Base-by-base conservation (phyloP, 371 early-diverging fungal species). In the Mucor velutinosus region DNA sequence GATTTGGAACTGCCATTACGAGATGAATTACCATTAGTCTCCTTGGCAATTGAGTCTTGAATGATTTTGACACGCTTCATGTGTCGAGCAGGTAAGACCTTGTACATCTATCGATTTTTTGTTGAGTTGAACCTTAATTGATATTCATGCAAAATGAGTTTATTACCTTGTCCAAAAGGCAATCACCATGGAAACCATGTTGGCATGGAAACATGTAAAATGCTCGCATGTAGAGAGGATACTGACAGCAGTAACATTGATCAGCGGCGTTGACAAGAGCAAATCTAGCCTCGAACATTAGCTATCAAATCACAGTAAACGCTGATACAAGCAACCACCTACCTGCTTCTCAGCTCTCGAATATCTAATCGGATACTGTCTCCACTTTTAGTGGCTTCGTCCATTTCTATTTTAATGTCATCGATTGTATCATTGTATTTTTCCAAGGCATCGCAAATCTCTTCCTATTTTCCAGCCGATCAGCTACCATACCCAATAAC, bases 121-220 rank as follows among this genome's bases (percentile, higher is more conserved):
- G 53, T 53, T 53, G 53, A 53, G 53, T 27, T 27, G 25, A 53
- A 23, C 53, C 14, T 27, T 53, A 47, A 47, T 41, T 5, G 41
- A 17, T 21, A 19, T 47, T 8, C 10, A 47, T 47, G 47, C 47
- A 47, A 47, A n/a, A 45, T 37, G 17, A 0, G 21, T 27, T 19
- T 15, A 55, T 66, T 83, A 94, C 89, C 67, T 83, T 82, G 33
- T 87, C 80, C 14, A 89, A 89, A 47, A 97, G 75, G 69, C 96
- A 96, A 72, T 96, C 93, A 8, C 90, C 81, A 74, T 97, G 97
- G 82, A 95, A 97, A 17, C 91, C 89, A 73, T 97, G 98, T 65
- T 94, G 92, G 71, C 98, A 98, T 1, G 97, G 97, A 71, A 97
- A 98, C 29, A 95, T 89, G 63, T 94, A 95, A 66, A 97, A 95